Evolutionary conservation across 73 alveolate genomes (phyloP), one percentile per base, ranked within the genome.

Genomic region (Symbiodinium pilosum): DNA sequence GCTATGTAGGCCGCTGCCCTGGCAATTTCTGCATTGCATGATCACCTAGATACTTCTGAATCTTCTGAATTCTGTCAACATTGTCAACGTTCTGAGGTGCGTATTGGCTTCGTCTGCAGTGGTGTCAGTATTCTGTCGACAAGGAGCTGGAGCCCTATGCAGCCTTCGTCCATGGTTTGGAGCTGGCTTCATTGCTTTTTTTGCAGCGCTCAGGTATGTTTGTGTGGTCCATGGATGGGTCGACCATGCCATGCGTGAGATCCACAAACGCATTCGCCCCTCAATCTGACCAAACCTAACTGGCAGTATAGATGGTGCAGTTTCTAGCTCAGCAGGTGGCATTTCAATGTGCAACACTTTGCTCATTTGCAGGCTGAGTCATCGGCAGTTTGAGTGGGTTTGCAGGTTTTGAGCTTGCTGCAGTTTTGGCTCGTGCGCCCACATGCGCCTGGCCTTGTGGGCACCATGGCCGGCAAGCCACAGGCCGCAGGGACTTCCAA

Each of bases 161-260:
- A 14, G 1, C 44, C 3, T 3, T 20, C 77, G 6, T 6, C 38
- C 3, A 16, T 34, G 4, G 26, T 6, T 42, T 73, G 24, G 41
- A 51, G 85, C 85, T 68, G 42, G 28, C 77, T 91, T 41, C 43
- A 30, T 18, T 43, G 18, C 26, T 32, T 14, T 36, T 9, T 43
- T 59, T 8, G 21, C 77, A 14, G 38, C n/a, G n/a, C 44, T 73
- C 30, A 91, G 96, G 96, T 92, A 92, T 47, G 92, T 92, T 43
- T 92, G 98, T 26, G 83, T 92, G 16, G 98, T 44, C 20, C 98
- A 92, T 75, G 98, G 98, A 84, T 92, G 98, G 98, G 98, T 92
- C 56, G 92, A 71, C 43, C 92, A 84, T 18, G 59, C 54, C 2
- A 32, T 59, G 43, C 89, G 92, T 1, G 98, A 92, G 84, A 77